Evolutionary conservation across 2,329 filamentous ascomycete species (phyloP).

Genomic region (Ophiostoma sp.): DNA sequence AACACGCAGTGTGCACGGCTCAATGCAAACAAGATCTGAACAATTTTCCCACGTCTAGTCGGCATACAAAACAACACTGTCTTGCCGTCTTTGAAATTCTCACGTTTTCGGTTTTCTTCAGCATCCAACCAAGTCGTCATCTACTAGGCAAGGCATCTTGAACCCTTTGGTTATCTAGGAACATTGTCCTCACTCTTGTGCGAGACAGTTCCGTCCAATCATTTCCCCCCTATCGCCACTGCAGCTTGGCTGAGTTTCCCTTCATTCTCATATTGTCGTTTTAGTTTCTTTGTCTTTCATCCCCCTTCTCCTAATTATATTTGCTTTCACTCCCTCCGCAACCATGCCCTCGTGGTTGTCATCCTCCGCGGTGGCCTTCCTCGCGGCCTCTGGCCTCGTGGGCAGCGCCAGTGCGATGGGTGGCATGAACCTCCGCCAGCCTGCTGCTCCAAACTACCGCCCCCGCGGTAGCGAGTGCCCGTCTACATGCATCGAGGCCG

Average conservation of each 20-base stretch:
- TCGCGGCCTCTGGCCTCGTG: conserved; percentile 14
- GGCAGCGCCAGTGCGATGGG: background rate
- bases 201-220: background rate
- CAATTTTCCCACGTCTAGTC: background rate
- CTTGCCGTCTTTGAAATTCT: background rate
- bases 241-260: no score
- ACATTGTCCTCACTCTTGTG: background rate
- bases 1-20: no score
- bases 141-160: background rate
- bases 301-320: background rate
- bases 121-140: background rate
- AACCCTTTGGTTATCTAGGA: background rate
- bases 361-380: conserved; percentile 6
- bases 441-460: conserved; percentile 18
- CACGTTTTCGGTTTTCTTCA: background rate
- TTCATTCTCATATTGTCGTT: background rate
- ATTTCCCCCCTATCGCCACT: background rate
- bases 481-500: conserved; percentile 15
- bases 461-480: conserved; percentile 20
- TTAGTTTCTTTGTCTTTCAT: background rate
- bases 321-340: background rate
- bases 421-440: conserved; percentile 5
- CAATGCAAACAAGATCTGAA: no score
- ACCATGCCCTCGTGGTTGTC: conserved; percentile 15
- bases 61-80: background rate